These are phyloP conservation scores for Botrytis fragariae DNA, from an alignment of 2,329 filamentous ascomycete genomes.

Conservation along the genomic window DNA sequence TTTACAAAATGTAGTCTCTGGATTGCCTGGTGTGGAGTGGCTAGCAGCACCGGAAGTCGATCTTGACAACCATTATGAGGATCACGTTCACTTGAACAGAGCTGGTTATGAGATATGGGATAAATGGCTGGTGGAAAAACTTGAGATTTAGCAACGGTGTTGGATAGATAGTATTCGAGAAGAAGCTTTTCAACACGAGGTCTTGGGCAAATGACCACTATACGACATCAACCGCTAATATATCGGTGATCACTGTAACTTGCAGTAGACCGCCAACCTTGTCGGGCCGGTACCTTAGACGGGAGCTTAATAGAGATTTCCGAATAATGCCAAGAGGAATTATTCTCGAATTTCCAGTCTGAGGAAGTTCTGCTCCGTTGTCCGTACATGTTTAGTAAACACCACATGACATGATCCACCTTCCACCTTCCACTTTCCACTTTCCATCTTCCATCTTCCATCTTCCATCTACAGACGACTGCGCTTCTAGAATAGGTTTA, in stretches of 20 bases:
- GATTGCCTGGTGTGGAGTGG: slow-evolving; percentile 15
- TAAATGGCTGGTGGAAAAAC: slow-evolving; percentile 15
- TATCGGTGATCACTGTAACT: neutral
- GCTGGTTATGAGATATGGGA: slow-evolving; percentile 26
- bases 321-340: neutral
- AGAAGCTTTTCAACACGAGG: neutral
- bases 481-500: neutral
- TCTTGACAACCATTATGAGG: slow-evolving; percentile 15
- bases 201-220: neutral
- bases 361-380: neutral
- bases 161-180: neutral
- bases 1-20: neutral
- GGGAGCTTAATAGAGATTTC: neutral
- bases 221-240: neutral
- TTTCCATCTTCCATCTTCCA: neutral
- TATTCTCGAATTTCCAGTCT: neutral
- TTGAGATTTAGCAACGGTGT: neutral
- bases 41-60: slow-evolving; percentile 18
- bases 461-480: neutral
- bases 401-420: neutral
- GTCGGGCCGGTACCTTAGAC: neutral
- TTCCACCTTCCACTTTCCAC: neutral
- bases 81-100: slow-evolving; percentile 27
- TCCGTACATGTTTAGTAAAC: neutral
- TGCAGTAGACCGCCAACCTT: neutral